Base-by-base conservation (phyloP, 148 eudicot species). In the Chenopodium album region DNA sequence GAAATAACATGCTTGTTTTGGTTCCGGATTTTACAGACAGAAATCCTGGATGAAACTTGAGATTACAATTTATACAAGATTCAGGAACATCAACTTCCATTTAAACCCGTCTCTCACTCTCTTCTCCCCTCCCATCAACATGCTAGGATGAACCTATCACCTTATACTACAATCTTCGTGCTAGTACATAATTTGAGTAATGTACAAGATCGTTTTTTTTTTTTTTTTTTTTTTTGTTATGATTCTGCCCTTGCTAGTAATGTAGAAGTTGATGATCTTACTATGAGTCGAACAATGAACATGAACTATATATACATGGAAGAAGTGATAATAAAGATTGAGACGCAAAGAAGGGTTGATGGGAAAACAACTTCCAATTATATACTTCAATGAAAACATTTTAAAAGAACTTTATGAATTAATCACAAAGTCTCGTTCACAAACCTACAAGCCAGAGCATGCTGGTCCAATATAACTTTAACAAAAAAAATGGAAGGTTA, bases 381-480 rank as follows among this genome's bases (percentile, higher is more conserved):
- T 62, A 20, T 62, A 10, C 22, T 34, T 34, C 37, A 34, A 34
- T 34, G 37, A 34, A 34, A 34, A 34, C 37, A 54, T 16, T 14
- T 11, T 1, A 16, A 16, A 54, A 54, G 20, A 16, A 54, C 60
- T 54, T 54, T 54, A 54, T 2, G 60, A 2, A 13, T 54, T 54
- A 54, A 16, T 54, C 20, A 13, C 14, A 54, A 54, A 48, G 52
- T 48, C 52, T 34, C 37, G 4, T 34, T 34, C 37, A 34, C 10
- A 54, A 54, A 54, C 60, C 60, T n/a, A 16, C 47, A 17, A 71
- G 2, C 29, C 1, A 44, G 46, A 71, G 75, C 74, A 71, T 20
- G 74, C 48, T 71, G 54, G 75, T 71, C 29, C 75, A 76, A 37
- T 64, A 26, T 4, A n/a, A 72, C 71, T 80, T 56, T 41, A 37